Evolutionary conservation across 129 eudicot genomes (phyloP), one percentile per base, ranked within the genome.

Genomic region (Sambucus nigra): DNA sequence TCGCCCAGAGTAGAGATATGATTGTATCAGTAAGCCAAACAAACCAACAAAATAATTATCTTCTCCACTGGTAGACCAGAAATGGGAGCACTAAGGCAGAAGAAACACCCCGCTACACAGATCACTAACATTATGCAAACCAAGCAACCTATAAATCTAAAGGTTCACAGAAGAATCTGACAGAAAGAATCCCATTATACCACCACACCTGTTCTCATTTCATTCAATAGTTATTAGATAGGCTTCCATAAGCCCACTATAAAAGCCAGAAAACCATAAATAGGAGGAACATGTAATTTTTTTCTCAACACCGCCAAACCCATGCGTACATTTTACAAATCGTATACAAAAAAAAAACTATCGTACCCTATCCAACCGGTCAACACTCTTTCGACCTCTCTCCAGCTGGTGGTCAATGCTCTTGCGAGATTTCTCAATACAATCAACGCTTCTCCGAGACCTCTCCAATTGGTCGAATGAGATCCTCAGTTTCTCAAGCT

Each of bases 361-460:
- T 44, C 86, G 55, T 64, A 81, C 21, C 75, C 86, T 75, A 32
- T 84, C 94, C 57, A 80, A 48, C 63, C 82, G 71, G 40, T 88
- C 91, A 16, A 83, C 87, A 55, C 97, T 88, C 80, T 80, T 88
- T 70, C 97, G 73, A 28, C 64, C 87, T 70, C 81, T 80, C 28
- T 88, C 94, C 29, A 75, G 44, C 29, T 73, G 87, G 60, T 69
- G 71, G 11, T 76, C 78, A 8, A 68, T 59, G 53, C 69, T 67
- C 23, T 40, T 67, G 51, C 75, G 55, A 7, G 78, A 58, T 19
- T 71, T 76, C 10, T 61, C 67, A 13, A 38, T 42, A 66, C 67
- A 62, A 53, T 76, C 78, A 48, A 67, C 75, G 20, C 78, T 76
- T 61, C 71, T 76, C 62, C 78, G 58, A 15, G 83, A 76, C 50